Base-by-base conservation (phyloP, 2,329 filamentous ascomycete species). In the Diaporthe citriasiana region DNA sequence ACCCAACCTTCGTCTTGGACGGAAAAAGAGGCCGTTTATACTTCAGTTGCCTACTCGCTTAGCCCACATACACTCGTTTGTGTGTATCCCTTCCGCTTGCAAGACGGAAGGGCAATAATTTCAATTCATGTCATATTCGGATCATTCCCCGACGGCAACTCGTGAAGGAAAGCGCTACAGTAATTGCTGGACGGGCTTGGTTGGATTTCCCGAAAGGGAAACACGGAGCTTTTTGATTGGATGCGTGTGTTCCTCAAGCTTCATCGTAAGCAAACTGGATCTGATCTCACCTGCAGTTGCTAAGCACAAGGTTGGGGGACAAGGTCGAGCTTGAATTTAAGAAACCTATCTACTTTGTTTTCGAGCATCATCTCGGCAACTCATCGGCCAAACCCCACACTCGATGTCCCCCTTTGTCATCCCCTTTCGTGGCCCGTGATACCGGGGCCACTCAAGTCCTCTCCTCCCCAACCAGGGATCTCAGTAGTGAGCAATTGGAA, bases 401-500 rank as follows among this genome's bases (percentile, higher is more conserved):
- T 79, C 79, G 81, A 73, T 78, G 77, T 78, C 78, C 75, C 81
- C 79, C 76, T 22, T 82, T 83, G 79, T 74, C 80, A 60, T 73
- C 59, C 72, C 45, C 60, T n/a, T 27, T 59, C 10, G 17, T 3
- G 25, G 47, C 38, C 51, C 38, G 19, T 30, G 1, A 30, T 63
- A 13, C 8, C 17, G 4, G 70, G 25, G 45, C 53, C 53, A 53
- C 13, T 17, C 38, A 9, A 10, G 9, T 66, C 42, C 71, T 38
- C 71, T 30, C 45, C 27, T 70, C 77, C 73, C 63, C 74, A 78
- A 74, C 76, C 59, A 51, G 63, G 56, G 33, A 68, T 53, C 53
- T 78, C 78, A 83, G 81, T 76, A 78, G 79, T 77, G 82, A 81
- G 82, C 80, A 68, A 79, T 83, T 82, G 78, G 80, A 78, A 79